Evolutionary conservation across 257 asterid genomes (phyloP).

Genomic region (Jasminum sambac): DNA sequence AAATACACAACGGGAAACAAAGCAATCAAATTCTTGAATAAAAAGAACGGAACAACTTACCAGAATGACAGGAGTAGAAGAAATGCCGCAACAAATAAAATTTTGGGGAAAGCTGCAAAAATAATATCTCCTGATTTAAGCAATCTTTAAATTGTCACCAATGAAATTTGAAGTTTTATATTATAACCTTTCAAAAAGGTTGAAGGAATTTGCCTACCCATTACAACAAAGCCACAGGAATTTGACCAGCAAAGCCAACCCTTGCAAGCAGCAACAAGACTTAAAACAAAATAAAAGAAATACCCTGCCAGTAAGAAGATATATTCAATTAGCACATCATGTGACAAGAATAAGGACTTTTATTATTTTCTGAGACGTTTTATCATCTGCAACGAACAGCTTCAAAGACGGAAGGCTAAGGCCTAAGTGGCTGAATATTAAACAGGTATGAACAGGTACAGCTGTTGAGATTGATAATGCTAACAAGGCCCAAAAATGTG

Average conservation of each 20-base stretch:
- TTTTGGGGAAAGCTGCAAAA: slow-evolving; percentile 84
- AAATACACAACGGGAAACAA: slow-evolving; percentile 3
- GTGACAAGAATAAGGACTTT: not conserved
- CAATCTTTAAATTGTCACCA: slow-evolving; percentile 14
- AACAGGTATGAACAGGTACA: not conserved
- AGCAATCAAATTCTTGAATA: slow-evolving; percentile 1
- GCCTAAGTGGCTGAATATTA: not conserved
- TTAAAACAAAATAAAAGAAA: slow-evolving; percentile 68
- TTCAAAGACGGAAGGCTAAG: not conserved
- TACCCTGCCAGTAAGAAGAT: slow-evolving; percentile 63
- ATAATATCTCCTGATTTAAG: slow-evolving; percentile 23
- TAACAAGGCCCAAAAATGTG: not conserved
- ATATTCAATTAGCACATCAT: slow-evolving; percentile 25
- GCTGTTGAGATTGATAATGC: not conserved
- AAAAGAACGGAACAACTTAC: slow-evolving; percentile 41
- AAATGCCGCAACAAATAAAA: slow-evolving; percentile 78
- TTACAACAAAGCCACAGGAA: slow-evolving; percentile 80
- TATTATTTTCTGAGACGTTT: not conserved
- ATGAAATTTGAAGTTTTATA: slow-evolving; percentile 12
- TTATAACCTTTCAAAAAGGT: not conserved
- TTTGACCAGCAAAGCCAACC: slow-evolving; percentile 86
- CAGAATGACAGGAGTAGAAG: slow-evolving; percentile 88
- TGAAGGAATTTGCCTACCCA: slow-evolving; percentile 62
- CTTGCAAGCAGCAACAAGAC: slow-evolving; percentile 86
- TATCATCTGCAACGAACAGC: not conserved